Conservation (phyloP, 169 alveolate genomes). For the Cryptosporidium sp. region DNA sequence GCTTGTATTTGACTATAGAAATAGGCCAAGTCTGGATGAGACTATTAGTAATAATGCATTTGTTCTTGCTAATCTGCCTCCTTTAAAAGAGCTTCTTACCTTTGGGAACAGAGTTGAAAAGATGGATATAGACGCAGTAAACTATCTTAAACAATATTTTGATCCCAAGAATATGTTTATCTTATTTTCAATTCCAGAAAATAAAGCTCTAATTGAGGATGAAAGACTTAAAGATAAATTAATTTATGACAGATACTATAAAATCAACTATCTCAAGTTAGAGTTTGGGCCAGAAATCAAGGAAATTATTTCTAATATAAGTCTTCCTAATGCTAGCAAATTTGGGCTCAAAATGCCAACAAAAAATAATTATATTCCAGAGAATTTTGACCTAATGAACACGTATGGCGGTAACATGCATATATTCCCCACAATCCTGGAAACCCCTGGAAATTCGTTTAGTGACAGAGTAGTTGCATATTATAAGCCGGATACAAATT, state of each 20-base stretch:
- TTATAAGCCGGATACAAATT: constrained; percentile 42
- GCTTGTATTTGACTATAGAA: constrained; percentile 48
- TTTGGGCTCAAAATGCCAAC: constrained; percentile 39
- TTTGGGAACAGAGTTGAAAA: constrained; percentile 52
- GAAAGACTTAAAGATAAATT: constrained; percentile 24
- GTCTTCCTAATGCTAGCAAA: constrained; percentile 8
- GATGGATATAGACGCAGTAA: constrained; percentile 25
- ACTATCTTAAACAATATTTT: constrained; percentile 33
- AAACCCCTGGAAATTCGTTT: constrained; percentile 7
- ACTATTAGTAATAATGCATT: background rate
- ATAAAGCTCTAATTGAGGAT: constrained; percentile 30
- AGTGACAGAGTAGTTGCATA: constrained; percentile 25
- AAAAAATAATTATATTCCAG: constrained; percentile 57
- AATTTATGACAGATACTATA: constrained; percentile 46
- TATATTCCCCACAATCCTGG: constrained; percentile 12
- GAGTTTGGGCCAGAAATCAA: constrained; percentile 40
- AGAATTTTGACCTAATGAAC: constrained; percentile 14
- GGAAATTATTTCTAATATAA: constrained; percentile 13
- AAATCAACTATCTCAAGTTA: constrained; percentile 13
- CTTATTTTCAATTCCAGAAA: constrained; percentile 45
- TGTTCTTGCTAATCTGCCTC: constrained; percentile 28
- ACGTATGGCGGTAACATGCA: constrained; percentile 6
- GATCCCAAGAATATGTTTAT: constrained; percentile 34
- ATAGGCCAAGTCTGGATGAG: constrained; percentile 51
- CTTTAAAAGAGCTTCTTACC: constrained; percentile 39